Evolutionary conservation across 306 rosid genomes (phyloP), one percentile per base, ranked within the genome.

Genomic region (Cucurbita argyrosperma): DNA sequence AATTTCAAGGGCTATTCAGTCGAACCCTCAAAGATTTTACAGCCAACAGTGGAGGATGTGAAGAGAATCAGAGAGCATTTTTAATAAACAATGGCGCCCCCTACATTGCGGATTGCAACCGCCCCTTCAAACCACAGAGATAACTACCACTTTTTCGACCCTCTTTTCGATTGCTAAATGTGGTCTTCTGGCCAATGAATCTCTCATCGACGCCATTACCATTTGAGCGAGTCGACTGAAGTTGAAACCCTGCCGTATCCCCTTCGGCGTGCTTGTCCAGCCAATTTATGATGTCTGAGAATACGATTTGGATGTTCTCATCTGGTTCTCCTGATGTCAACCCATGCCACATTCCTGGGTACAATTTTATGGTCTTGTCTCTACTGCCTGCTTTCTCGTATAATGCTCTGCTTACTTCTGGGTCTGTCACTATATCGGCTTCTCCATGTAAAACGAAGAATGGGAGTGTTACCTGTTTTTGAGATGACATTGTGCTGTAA

Each of bases 341-440:
- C 43, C 83, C 92, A 69, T 94, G 96, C 97, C 98, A 90, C 98
- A 90, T 90, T 81, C 89, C 95, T 1, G 90, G 88, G 74, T 90
- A 92, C 77, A 92, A 42, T 67, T 84, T 85, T 42, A 92, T 79
- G 61, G 92, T 90, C 85, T 88, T 92, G 78, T 92, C 97, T 53
- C 11, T 59, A 83, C 95, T 92, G 79, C 95, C 81, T 8, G 97
- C 91, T 76, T 63, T 69, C 53, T 85, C 84, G 75, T 90, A 85
- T 30, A 92, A 37, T 63, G 87, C 94, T 72, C 83, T 90, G 84
- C 97, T 92, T 47, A 92, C 87, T 85, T 92, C 96, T 74, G 96
- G 99, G 81, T 94, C 99, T 19, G 96, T 91, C n/a, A 94, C 92
- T 54, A 43, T 89, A 67, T 91, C 99, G n/a, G 86, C 85, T 71